Base-by-base conservation (phyloP, 176 grass and related monocot genomes). In the Triticum dicoccoides region DNA sequence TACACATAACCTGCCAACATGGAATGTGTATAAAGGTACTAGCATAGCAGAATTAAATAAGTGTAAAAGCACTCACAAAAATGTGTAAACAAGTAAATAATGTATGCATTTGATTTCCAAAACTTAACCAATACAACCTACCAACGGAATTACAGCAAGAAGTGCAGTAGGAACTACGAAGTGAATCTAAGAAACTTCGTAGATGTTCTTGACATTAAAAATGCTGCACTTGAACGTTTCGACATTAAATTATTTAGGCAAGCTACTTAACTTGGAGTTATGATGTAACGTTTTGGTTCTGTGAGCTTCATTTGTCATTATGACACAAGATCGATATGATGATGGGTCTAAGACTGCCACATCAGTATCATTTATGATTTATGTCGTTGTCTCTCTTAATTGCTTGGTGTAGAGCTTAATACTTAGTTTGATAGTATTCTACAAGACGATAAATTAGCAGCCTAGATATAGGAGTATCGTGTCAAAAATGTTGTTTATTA, bases 1-100 rank as follows among this genome's bases (percentile, higher is more conserved):
- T 92, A 81, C 96, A 98, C 96, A 98, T 95, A 78, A 95, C 90
- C 96, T 98, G 88, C 78, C 67, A 87, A 87, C 6, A 63, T 58
- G 77, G 10, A 66, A 83, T 78, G 54, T 79, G 6, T 72, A 25
- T 25, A 25, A 25, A 25, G 25, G 25, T 25, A 25, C 25, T 25
- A 27, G 1, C 6, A 14, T 4, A 25, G 6, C 42, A 73, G n/a
- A 41, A 73, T 44, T 71, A 79, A 45, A 4, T 29, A 25, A 66
- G 65, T 47, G 20, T 29, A 33, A 71, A 78, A 69, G 61, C 8
- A 44, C 1, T 13, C 0, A 51, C 56, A 73, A 82, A 17, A 8
- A 12, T 80, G 61, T 72, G 70, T 6, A 73, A 32, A 32, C 32
- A 32, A 74, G 23, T 59, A 59, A 59, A 59, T 21, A 59, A 3